Conservation (phyloP, 2,329 filamentous ascomycete genomes). For the Chrysosphaeria jannelii region DNA sequence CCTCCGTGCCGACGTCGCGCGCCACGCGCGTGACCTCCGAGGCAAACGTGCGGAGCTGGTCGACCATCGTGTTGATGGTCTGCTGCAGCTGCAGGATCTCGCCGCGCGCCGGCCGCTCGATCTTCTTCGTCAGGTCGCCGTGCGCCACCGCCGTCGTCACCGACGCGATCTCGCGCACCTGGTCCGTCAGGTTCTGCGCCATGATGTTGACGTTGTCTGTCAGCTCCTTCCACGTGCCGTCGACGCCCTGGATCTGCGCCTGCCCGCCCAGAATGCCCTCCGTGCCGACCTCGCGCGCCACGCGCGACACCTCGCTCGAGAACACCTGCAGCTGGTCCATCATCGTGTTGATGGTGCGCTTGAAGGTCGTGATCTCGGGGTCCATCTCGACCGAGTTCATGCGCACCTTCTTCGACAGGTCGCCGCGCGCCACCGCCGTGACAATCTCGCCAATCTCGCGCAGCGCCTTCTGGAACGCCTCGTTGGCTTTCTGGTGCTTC, state of each 20-base stretch:
- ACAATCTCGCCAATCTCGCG: conserved; percentile 94
- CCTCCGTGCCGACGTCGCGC: conserved; percentile 59
- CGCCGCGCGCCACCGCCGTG: conserved; percentile 80
- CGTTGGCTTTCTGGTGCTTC: conserved; percentile 94
- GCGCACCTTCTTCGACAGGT: conserved; percentile 85
- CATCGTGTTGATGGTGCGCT: conserved; percentile 96
- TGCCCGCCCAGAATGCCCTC: conserved; percentile 85
- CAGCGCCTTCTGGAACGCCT: conserved; percentile 91
- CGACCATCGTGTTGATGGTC: conserved; percentile 75
- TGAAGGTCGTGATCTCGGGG: conserved; percentile 92
- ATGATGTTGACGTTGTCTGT: conserved; percentile 74
- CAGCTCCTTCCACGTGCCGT: conserved; percentile 91
- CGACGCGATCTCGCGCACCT: conserved; percentile 62
- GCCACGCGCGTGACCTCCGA: conserved; percentile 62
- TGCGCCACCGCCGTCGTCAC: conserved; percentile 63
- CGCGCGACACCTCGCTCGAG: conserved; percentile 79
- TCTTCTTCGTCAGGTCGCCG: conserved; percentile 60
- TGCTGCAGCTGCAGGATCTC: conserved; percentile 63
- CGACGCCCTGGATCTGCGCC: conserved; percentile 74
- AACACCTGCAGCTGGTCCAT: conserved; percentile 95
- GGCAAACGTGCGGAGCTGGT: conserved; percentile 56
- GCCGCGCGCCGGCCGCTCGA: conserved; percentile 49
- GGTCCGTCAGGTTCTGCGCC: conserved; percentile 55
- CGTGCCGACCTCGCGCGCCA: conserved; percentile 85
- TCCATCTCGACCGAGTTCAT: conserved; percentile 94